Percentiles rank a stretch among this genome's conserved stretches.
Evolutionary conservation across 2,329 filamentous ascomycete genomes (phyloP).

Genomic region (Chaetomiaceae sp.): DNA sequence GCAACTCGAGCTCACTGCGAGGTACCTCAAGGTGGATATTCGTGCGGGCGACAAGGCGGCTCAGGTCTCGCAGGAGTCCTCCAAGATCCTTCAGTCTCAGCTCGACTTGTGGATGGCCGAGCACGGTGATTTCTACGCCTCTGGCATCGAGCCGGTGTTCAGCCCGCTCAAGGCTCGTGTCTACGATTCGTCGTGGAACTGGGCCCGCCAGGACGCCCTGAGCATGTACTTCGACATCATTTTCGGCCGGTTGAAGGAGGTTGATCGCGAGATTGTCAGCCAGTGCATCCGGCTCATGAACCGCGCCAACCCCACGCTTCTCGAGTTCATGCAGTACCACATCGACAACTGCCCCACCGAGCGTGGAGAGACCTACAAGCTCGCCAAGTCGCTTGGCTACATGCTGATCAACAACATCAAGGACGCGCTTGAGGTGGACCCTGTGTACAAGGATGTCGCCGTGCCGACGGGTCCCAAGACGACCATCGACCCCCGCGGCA

Average conservation of each 20-base stretch:
- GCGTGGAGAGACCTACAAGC: conserved; percentile 91
- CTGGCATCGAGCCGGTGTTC: conserved; percentile 91
- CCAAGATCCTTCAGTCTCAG: conserved; percentile 84
- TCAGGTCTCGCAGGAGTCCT: conserved; percentile 76
- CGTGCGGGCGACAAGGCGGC: conserved; percentile 94
- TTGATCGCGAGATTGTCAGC: conserved; percentile 97
- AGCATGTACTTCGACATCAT: conserved; percentile 99
- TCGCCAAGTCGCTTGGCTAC: conserved; percentile 91
- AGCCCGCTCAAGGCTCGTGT: conserved; percentile 88
- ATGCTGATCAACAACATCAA: conserved; percentile 97
- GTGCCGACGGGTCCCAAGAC: conserved; percentile 89
- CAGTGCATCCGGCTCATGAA: conserved; percentile 99
- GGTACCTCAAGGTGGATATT: conserved; percentile 96
- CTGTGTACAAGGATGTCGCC: conserved; percentile 93
- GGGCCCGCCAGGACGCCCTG: conserved; percentile 94
- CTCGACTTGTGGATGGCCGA: conserved; percentile 92
- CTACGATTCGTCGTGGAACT: conserved; percentile 99
- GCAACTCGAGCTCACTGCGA: conserved; percentile 88
- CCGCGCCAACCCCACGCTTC: conserved; percentile 87
- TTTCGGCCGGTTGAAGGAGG: conserved; percentile 85
- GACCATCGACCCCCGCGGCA: conserved; percentile 85
- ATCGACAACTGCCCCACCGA: conserved; percentile 98
- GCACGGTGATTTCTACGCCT: conserved; percentile 93
- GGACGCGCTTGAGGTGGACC: conserved; percentile 76
- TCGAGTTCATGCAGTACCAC: conserved; percentile 99